phyloP scores from a whole-genome alignment of 345 rosid species.

The Bruguiera gymnorhiza region DNA sequence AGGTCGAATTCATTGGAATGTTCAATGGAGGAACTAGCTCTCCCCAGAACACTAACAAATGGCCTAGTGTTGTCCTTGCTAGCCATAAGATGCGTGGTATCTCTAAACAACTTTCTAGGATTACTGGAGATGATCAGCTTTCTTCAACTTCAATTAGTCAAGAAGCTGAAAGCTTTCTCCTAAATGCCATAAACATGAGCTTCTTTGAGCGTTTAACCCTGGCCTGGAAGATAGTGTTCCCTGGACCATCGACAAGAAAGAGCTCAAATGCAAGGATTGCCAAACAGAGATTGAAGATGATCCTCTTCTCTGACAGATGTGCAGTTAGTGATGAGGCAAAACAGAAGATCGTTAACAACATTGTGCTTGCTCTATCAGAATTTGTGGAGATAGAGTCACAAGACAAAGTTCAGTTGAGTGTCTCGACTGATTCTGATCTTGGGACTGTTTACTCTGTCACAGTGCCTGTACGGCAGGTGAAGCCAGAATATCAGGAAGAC shows the following conservation, averaged over 20 bases:
- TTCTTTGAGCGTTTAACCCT: conserved; percentile 78
- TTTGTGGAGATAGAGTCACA: conserved; percentile 93
- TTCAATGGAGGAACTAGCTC: conserved; percentile 36
- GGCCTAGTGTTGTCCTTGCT: conserved; percentile 30
- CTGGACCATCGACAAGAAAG: conserved; percentile 59
- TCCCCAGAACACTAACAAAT: conserved; percentile 27
- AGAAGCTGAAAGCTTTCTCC: conserved; percentile 73
- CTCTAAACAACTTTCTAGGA: conserved; percentile 42
- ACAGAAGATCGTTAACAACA: conserved; percentile 76
- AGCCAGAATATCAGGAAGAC: conserved; percentile 66
- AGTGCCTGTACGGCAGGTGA: conserved; percentile 87
- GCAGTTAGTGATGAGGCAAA: conserved; percentile 95
- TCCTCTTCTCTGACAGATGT: conserved; percentile 93
- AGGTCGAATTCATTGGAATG: conserved; percentile 53
- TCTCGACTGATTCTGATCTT: conserved; percentile 72
- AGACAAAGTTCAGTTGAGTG: conserved; percentile 91
- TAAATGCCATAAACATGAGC: conserved; percentile 68
- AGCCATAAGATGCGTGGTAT: conserved; percentile 25
- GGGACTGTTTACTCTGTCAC: conserved; percentile 94
- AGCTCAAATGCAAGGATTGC: conserved; percentile 94
- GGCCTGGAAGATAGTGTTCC: conserved; percentile 94
- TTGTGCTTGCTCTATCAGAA: conserved; percentile 73
- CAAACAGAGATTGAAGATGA: conserved; percentile 94
- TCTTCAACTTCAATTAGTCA: conserved; percentile 48
- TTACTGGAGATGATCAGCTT: conserved; percentile 50